A percentile compares a stretch with the other conserved stretches of the same genome.
Conservation (phyloP, 2,329 filamentous ascomycete species). For the Alternaria alternata region DNA sequence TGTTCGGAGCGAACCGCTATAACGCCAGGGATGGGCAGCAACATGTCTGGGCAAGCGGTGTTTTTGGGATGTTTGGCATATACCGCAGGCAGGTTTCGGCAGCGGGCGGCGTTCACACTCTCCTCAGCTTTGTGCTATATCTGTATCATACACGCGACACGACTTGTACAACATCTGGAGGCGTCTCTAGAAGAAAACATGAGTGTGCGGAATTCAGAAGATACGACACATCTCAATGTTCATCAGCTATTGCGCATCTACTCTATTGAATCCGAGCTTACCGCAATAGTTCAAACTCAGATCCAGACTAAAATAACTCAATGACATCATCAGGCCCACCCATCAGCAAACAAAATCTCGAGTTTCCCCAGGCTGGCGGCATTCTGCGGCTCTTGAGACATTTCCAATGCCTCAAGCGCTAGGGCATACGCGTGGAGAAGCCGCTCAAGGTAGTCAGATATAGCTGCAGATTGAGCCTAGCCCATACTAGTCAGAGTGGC, state of each 20-base stretch:
- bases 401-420: neutral
- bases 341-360: neutral
- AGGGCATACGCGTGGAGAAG: neutral
- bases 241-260: neutral
- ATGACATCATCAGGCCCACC: conserved; percentile 17
- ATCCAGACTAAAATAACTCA: neutral
- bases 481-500: conserved; percentile 9
- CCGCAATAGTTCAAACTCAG: conserved; percentile 8
- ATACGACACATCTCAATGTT: conserved; percentile 6
- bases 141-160: conserved; percentile 42
- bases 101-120: conserved; percentile 48
- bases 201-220: conserved; percentile 15
- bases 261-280: conserved; percentile 4
- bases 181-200: conserved; percentile 26
- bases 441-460: neutral
- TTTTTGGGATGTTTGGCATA: conserved; percentile 41
- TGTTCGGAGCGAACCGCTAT: conserved; percentile 25
- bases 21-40: conserved; percentile 19
- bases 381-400: neutral
- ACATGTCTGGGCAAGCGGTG: conserved; percentile 27
- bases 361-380: neutral
- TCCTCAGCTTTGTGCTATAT: conserved; percentile 48
- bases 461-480: conserved; percentile 7
- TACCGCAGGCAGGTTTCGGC: conserved; percentile 34
- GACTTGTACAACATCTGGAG: conserved; percentile 42